Percentiles rank a stretch among this genome's conserved stretches.
Conservation (phyloP, 345 rosid genomes). For the Camelina laxa region DNA sequence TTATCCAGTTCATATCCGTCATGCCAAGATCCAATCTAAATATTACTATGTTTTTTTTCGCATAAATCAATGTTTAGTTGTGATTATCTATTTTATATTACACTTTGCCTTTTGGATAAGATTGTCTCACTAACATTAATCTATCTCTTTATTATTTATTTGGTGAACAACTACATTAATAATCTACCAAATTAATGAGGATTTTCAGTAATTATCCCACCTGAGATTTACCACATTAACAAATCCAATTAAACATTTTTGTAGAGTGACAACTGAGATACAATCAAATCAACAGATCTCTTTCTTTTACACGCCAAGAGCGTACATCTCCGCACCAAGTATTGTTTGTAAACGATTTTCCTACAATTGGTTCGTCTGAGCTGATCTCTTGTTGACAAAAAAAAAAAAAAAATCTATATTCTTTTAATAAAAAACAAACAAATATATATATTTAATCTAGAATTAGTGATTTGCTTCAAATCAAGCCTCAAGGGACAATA, state of each 20-base stretch:
- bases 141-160: neutral
- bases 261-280: neutral
- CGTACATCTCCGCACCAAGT: no score
- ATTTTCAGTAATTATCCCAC: neutral
- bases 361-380: no score
- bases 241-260: constrained; percentile 1
- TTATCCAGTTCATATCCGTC: constrained; percentile 29
- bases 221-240: neutral
- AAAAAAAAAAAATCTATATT: no score
- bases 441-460: no score
- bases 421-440: no score
- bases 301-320: neutral
- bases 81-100: neutral
- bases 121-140: neutral
- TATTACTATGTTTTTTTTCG: neutral
- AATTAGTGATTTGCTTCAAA: no score
- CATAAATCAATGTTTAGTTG: constrained; percentile 6
- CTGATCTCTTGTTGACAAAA: no score
- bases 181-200: neutral
- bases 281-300: neutral
- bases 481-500: constrained; percentile 41
- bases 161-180: neutral
- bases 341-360: no score
- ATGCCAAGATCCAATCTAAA: constrained; percentile 30
- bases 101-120: neutral